Base-by-base conservation (phyloP, 352 stramenopile genomes). In the Phytophthora pluvialis region DNA sequence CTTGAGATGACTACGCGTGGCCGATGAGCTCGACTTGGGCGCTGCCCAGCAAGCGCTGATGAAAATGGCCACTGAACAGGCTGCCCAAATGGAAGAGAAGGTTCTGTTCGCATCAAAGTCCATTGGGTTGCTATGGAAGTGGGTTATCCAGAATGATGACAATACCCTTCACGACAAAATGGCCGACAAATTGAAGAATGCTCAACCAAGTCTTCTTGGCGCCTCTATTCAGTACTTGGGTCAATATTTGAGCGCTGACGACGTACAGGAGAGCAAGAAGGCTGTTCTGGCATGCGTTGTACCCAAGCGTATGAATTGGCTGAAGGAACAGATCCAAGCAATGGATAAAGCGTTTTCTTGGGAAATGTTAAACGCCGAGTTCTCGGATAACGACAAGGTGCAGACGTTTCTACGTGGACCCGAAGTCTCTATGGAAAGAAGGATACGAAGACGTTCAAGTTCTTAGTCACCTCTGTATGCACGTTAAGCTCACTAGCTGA, bases 1-100 rank as follows among this genome's bases (percentile, higher is more conserved):
- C 36, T 67, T 4, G 26, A 71, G 25, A 29, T 67, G 28, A 28
- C 10, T 71, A 13, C 53, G 29, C 15, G n/a, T 71, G 13, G 21
- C 57, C 13, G 36, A 51, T 29, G 55, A 40, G 39, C 16, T 71
- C 3, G 48, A 66, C 13, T 10, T 32, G 29, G 40, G 45, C 10
- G 6, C 26, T 6, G 40, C 15, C 6, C 32, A 62, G 12, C 5
- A 57, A 40, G 26, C 28, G 25, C 35, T 64, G 4, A 11, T 43
- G 10, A 12, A 53, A 43, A 16, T 42, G n/a, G 26, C 21, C 16
- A n/a, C 36, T 36, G 35, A 57, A 15, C 45, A 36, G 9, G 35
- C 51, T 7, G 3, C 15, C 16, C 5, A 48, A 16, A 48, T 59
- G 36, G 38, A n/a, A 18, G 11, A 18, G 5, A 12, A 35, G 9